A percentile compares a stretch with the other conserved stretches of the same genome.
Conservation (phyloP, 2,329 filamentous ascomycete genomes). For the Cytospora piceae region DNA sequence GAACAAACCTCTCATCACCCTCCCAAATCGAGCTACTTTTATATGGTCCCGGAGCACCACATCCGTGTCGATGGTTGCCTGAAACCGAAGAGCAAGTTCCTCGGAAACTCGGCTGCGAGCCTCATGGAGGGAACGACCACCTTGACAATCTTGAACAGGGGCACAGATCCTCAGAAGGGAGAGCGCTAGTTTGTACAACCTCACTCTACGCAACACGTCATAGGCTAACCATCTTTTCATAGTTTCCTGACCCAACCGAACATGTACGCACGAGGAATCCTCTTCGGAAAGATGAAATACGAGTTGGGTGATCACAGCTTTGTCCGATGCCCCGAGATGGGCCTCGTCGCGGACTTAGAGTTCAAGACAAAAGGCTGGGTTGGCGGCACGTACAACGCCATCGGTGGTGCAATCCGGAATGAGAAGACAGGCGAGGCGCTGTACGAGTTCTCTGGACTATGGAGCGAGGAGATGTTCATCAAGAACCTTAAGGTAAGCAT, state of each 20-base stretch:
- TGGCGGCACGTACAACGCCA: constrained; percentile 92
- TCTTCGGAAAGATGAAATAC: constrained; percentile 99
- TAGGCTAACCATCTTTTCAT: constrained; percentile 30
- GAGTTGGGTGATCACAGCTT: constrained; percentile 96
- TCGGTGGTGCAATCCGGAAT: constrained; percentile 88
- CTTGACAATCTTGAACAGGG: constrained; percentile 78
- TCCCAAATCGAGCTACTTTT: constrained; percentile 98
- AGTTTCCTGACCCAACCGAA: constrained; percentile 96
- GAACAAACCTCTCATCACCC: constrained; percentile 99
- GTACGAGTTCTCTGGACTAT: constrained; percentile 90
- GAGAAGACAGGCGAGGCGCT: constrained; percentile 83
- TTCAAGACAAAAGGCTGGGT: constrained; percentile 99
- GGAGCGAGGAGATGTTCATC: constrained; percentile 94
- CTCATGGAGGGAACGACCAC: constrained; percentile 97
- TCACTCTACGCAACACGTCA: constrained; percentile 31
- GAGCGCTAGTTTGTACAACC: constrained; percentile 77
- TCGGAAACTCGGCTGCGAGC: constrained; percentile 96
- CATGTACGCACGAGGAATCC: constrained; percentile 96
- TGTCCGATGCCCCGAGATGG: constrained; percentile 85
- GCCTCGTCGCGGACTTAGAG: constrained; percentile 87
- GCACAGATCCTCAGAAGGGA: constrained; percentile 64
- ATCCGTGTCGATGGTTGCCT: constrained; percentile 95
- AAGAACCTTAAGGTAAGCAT: constrained; percentile 73
- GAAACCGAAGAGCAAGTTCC: constrained; percentile 91
- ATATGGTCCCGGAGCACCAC: constrained; percentile 91